Base-by-base conservation (phyloP, 108 stramenopile genomes). In the Stephanodiscus minutulus region DNA sequence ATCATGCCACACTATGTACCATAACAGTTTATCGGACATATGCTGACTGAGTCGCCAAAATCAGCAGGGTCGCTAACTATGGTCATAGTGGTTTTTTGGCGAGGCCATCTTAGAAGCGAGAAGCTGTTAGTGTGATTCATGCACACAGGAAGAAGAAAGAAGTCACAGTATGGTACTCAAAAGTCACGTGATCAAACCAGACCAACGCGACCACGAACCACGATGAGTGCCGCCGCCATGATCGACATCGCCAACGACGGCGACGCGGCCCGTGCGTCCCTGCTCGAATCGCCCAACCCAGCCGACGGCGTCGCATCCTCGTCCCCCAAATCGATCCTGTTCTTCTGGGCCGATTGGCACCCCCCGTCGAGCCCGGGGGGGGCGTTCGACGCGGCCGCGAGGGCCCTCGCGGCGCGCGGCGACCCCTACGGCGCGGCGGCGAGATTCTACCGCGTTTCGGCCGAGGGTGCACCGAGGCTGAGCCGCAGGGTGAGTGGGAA, bases 311-410 rank as follows among this genome's bases (percentile, higher is more conserved):
- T 4, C 2, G 5, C 2, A 5, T 4, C 2, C 3, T 5, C 31
- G 3, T 2, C 31, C 2, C 2, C 31, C 56, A 90, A 92, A 68
- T 66, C 76, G 3, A 82, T 96, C 28, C 58, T 95, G 37, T 85
- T 96, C 66, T 98, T 96, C 66, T 92, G 92, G 76, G 94, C 94
- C 2, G 76, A 85, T 11, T 98, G 95, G 95, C 93, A 96, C 70
- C 92, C 85, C 46, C 92, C 89, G 2, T 92, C 87, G 24, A 62
- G 75, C 18, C 53, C 77, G 21, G 87, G 79, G 2, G 87, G 87
- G 12, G 61, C 79, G 20, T 79, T 92, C 17, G 79, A 84, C 22
- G 75, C 65, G 39, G 70, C 96, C 7, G 63, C 93, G 53, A 22
- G 73, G 11, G 74, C 93, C 1, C 27, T 95, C 55, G 81, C 82